Base-by-base conservation (phyloP, 306 rosid species). In the Glycine soja region DNA sequence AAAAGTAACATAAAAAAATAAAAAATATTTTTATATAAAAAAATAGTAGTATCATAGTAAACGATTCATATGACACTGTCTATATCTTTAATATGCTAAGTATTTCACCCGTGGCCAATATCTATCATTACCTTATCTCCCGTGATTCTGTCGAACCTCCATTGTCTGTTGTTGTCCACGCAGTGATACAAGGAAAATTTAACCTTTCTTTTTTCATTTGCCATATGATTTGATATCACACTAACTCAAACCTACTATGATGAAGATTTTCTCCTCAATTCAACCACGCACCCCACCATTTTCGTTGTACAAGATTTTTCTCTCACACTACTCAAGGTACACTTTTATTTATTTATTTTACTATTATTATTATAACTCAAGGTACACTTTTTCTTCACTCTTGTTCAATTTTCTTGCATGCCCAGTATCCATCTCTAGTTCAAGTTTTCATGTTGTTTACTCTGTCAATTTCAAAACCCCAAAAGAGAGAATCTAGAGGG, bases 271-370 rank as follows among this genome's bases (percentile, higher is more conserved):
- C 65, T 58, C 7, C 43, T 75, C 82, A 42, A 65, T 76, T 63
- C 80, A 76, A 36, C 73, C 69, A 2, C 48, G 61, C 79, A 2
- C 48, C 67, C 79, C 80, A 79, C 3, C 73, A 34, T 57, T 76
- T 78, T 57, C 72, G 62, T 72, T 71, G 9, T 12, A 0, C 80
- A 0, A 51, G 51, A 50, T 24, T 65, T 45, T 32, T 36, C 59
- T 18, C 85, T 52, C 77, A 30, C 71, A 65, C 46, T 7, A 6
- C 46, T 9, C 46, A 13, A 86, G 89, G 89, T 86, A 15, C 30
- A 24, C 30, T 24, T 24, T 24, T 24, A 24, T 24, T 24, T 24
- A 24, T 24, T 24, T 24, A 24, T 24, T 24, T 24, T 24, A 24
- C 2, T 24, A 24, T 24, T 24, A 24, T 24, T 24, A 24, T 24